Evolutionary conservation across 2,329 filamentous ascomycete species (phyloP).

Genomic region (Aspergillus fumigatiaffinis): DNA sequence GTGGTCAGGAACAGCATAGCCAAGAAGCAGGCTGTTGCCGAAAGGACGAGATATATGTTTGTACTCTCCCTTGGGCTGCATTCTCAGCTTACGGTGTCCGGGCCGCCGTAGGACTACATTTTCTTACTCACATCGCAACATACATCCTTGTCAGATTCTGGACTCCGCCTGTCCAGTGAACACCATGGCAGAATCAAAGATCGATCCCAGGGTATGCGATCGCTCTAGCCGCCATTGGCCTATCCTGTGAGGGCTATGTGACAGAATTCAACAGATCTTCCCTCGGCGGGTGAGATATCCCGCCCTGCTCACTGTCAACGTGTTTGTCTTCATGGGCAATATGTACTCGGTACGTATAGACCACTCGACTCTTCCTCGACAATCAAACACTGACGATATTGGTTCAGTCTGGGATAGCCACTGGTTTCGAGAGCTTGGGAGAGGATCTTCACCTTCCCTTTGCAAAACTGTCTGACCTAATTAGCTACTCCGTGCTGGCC

Average conservation of each 20-base stretch:
- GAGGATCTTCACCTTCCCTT: slow-evolving; percentile 16
- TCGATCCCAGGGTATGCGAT: slow-evolving; percentile 19
- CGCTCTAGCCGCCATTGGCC: no score
- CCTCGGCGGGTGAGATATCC: slow-evolving; percentile 21
- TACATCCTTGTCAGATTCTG: no score
- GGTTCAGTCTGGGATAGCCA: slow-evolving; percentile 20
- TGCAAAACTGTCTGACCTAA: slow-evolving; percentile 14
- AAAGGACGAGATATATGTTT: no score
- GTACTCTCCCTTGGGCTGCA: no score
- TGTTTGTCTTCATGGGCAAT: slow-evolving; percentile 27
- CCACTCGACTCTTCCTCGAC: not conserved
- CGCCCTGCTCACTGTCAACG: slow-evolving; percentile 24
- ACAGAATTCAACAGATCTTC: slow-evolving; percentile 12
- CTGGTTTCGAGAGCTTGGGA: slow-evolving; percentile 21
- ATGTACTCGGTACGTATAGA: slow-evolving; percentile 21
- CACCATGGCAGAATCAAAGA: not conserved
- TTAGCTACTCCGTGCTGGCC: slow-evolving; percentile 22
- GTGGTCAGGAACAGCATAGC: no score
- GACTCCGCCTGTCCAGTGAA: no score
- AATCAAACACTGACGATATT: not conserved
- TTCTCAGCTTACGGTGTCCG: no score
- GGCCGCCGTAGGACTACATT: no score
- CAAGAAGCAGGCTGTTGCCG: no score
- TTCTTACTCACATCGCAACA: no score
- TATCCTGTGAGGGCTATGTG: not conserved